Evolutionary conservation across 2,329 filamentous ascomycete species (phyloP), one percentile per base, ranked within the genome.

Genomic region (Colletotrichum endophyticum): DNA sequence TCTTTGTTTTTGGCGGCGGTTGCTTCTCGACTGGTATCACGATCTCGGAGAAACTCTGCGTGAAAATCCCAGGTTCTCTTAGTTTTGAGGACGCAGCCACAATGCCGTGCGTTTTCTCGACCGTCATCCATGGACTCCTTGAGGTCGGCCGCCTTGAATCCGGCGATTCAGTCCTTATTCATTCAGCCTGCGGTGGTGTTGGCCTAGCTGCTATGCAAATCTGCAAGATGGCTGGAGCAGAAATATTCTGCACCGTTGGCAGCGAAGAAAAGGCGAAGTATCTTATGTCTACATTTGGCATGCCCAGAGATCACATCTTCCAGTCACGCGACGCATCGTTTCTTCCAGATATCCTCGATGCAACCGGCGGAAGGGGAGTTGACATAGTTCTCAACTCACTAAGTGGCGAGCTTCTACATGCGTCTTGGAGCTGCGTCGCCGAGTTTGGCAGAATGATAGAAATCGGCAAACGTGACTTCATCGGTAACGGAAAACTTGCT

Each of bases 381-480:
- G 81, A 83, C 39, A 59, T 82, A 0, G 83, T 84, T 0, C 79
- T 87, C 22, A 86, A 86, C 78, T 84, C 83, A 5, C 79, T 86
- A 2, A 80, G 83, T 1, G 84, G 85, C 3, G 84, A 86, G 27
- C 76, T 83, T 1, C 77, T 88, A 0, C 83, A 83, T 28, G 81
- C 83, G 7, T 83, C 85, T 1, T 88, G 84, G 85, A 74, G 81
- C 3, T 87, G 85, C 66, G 79, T 89, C 8, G 85, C 87, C 2
- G 79, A 81, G 11, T 85, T 84, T 59, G 87, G 86, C 1, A 81
- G 79, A 3, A 84, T 89, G 78, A 72, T 88, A 1, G 87, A 88
- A 64, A 84, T 88, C 27, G 86, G 86, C 6, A 85, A 85, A 73
- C 80, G 82, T 5, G 86, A 88, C 61, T 79, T 87, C 8, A 78